Evolutionary conservation across 371 early-diverging fungal genomes (phyloP).

Genomic region (Mortierella sp.): DNA sequence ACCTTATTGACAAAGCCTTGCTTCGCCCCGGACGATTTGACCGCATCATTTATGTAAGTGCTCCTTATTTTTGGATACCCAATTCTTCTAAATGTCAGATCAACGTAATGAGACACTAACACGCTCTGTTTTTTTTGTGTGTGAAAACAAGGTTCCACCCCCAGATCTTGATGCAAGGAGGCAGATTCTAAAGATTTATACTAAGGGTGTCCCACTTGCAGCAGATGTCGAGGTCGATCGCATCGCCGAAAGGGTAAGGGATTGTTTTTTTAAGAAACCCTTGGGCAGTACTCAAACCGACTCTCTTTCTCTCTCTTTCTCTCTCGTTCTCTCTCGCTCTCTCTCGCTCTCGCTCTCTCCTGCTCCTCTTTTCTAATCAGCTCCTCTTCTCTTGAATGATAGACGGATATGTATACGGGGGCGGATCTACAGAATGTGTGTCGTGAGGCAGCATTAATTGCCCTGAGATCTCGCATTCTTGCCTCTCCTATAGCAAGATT

Average conservation of each 20-base stretch:
- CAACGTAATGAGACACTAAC: background rate
- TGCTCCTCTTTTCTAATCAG: background rate
- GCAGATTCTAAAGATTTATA: slow-evolving; percentile 91
- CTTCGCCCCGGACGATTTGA: slow-evolving; percentile 98
- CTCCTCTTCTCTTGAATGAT: slow-evolving; percentile 6
- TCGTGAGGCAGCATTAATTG: slow-evolving; percentile 95
- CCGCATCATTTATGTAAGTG: slow-evolving; percentile 82
- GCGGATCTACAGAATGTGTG: slow-evolving; percentile 97
- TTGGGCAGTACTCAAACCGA: too few relatives aligned
- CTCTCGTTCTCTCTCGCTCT: too few relatives aligned
- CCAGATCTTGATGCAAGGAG: slow-evolving; percentile 84
- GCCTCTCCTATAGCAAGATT: background rate
- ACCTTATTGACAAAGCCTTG: slow-evolving; percentile 94
- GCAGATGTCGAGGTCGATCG: slow-evolving; percentile 74
- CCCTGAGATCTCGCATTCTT: slow-evolving; percentile 64
- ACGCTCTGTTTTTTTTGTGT: background rate
- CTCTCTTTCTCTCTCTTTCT: background rate
- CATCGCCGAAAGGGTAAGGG: slow-evolving; percentile 67
- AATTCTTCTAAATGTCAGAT: background rate
- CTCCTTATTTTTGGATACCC: background rate
- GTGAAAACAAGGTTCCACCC: slow-evolving; percentile 71
- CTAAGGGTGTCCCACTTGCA: slow-evolving; percentile 78
- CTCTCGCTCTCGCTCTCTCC: too few relatives aligned
- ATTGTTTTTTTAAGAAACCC: background rate
- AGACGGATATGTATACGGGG: slow-evolving; percentile 93